Conservation (phyloP, 495 filamentous ascomycete species). For the Talaromyces adpressus region DNA sequence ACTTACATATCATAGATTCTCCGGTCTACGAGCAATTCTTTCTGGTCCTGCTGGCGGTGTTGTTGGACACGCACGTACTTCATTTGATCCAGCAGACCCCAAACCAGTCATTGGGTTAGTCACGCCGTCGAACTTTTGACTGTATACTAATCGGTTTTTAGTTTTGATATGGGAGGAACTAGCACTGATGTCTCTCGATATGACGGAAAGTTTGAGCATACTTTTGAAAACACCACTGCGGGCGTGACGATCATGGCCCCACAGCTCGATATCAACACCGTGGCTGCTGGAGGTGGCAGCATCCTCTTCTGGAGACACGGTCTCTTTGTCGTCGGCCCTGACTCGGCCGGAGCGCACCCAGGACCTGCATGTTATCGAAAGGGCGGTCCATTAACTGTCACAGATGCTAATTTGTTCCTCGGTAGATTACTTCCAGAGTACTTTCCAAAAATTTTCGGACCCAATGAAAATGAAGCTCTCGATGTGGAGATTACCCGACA, state of each 20-base stretch:
- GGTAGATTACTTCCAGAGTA: conserved; percentile 89
- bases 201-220: conserved; percentile 90
- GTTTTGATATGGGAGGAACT: conserved; percentile 93
- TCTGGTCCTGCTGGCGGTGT: conserved; percentile 64
- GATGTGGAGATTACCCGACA: conserved; percentile 71
- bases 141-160: background rate
- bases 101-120: conserved; percentile 77
- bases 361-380: conserved; percentile 94
- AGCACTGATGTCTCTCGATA: conserved; percentile 93
- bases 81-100: conserved; percentile 80
- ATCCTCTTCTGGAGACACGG: conserved; percentile 86
- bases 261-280: conserved; percentile 96
- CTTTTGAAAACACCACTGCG: conserved; percentile 94
- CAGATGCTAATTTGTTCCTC: conserved; percentile 87
- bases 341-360: conserved; percentile 88
- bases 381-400: conserved; percentile 89
- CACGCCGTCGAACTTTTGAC: background rate
- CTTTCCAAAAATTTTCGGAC: conserved; percentile 95
- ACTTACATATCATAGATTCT: conserved; percentile 44
- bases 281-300: conserved; percentile 89
- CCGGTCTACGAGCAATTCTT: conserved; percentile 51
- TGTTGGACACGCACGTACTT: conserved; percentile 91
- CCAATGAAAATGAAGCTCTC: conserved; percentile 79
- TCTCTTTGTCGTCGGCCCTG: conserved; percentile 89
- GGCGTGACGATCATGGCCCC: conserved; percentile 93